These are phyloP conservation scores for Nicotiana otophora DNA, from an alignment of 257 asterid genomes.

Conservation along the genomic window DNA sequence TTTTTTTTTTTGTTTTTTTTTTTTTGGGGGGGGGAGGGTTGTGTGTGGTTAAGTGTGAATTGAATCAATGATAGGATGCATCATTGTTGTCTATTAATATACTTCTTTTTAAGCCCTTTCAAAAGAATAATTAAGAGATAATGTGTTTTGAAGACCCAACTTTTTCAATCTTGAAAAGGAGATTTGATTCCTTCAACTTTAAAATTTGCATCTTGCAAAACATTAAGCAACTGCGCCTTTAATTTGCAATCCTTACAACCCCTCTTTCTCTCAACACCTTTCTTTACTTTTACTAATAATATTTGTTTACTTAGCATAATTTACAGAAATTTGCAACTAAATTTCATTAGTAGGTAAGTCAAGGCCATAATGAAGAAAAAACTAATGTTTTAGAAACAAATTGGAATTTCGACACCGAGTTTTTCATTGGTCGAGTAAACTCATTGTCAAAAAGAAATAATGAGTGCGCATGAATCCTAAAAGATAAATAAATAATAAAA, in stretches of 20 bases:
- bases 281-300: not conserved
- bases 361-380: not conserved
- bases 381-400: not conserved
- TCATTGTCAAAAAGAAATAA: not conserved
- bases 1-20: too few relatives aligned
- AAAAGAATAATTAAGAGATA: conserved; percentile 18
- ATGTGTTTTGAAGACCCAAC: conserved; percentile 16
- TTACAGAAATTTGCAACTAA: not conserved
- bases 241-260: not conserved
- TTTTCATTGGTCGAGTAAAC: not conserved
- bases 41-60: not conserved
- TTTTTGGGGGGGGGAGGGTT: not conserved
- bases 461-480: not conserved
- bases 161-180: conserved; percentile 19
- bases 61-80: conserved; percentile 4
- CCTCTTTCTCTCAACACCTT: not conserved
- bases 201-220: conserved; percentile 35
- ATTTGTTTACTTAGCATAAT: not conserved
- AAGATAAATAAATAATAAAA: not conserved
- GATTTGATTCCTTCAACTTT: conserved; percentile 35
- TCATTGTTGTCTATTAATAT: conserved; percentile 3
- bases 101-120: conserved; percentile 2
- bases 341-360: not conserved
- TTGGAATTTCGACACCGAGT: not conserved
- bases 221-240: conserved; percentile 29